A percentile compares a stretch with the other conserved stretches of the same genome.
Evolutionary conservation across 1,284 basidiomycete species (phyloP).

Genomic region (Boletellus sp.): DNA sequence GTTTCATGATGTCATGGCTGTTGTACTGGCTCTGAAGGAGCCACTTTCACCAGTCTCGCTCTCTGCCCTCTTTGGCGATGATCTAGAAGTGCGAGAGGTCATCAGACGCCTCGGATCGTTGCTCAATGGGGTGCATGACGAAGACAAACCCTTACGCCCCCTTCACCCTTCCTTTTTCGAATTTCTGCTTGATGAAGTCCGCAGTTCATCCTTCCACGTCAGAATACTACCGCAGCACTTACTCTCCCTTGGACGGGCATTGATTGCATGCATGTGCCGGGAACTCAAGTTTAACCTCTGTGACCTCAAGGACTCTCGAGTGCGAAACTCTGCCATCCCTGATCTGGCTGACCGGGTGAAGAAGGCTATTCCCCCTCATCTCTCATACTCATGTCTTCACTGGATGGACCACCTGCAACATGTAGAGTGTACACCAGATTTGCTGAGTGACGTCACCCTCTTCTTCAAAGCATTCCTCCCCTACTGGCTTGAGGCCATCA

Average conservation of each 20-base stretch:
- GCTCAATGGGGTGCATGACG: not conserved
- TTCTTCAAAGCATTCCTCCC: not conserved
- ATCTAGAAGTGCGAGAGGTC: not conserved
- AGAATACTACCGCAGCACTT: not conserved
- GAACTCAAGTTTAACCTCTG: not conserved
- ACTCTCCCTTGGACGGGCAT: not conserved
- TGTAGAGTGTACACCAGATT: not conserved
- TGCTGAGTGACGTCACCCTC: not conserved
- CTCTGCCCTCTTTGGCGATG: not conserved
- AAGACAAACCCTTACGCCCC: not conserved
- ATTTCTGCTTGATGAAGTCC: not conserved
- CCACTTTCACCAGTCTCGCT: not conserved
- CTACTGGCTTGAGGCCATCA: too few species aligned
- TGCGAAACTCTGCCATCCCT: not conserved
- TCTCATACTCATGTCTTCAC: not conserved
- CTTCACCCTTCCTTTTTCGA: not conserved
- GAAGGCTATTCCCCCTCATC: not conserved
- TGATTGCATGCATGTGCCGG: not conserved
- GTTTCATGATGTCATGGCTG: not conserved
- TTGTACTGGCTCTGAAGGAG: not conserved
- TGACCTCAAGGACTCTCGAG: not conserved
- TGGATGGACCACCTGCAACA: not conserved
- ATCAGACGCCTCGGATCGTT: not conserved
- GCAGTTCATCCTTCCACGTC: not conserved
- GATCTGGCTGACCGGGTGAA: not conserved